Evolutionary conservation across 805 yeast genomes (phyloP), one percentile per base, ranked within the genome.

Genomic region (Saturnispora hagleri): DNA sequence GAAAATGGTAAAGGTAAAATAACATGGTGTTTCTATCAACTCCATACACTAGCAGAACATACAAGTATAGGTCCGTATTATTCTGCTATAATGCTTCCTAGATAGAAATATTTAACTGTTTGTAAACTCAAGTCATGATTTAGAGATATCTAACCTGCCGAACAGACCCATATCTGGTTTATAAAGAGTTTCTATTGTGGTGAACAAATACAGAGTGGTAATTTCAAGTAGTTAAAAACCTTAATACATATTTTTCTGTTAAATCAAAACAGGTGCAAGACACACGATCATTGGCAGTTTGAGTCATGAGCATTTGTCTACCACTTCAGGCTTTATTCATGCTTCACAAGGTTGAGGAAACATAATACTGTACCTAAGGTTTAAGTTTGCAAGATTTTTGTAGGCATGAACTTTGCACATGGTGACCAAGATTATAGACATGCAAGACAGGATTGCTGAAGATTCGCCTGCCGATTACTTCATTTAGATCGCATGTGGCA

Each of bases 341-440:
- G 15, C 24, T n/a, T 58, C 54, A 15, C 59, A 53, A 46, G 36
- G 15, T 43, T 56, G 40, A 50, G 59, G 28, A 49, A 53, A 3
- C 27, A 50, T 1, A 57, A 75, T 55, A 74, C 70, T 18, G 69
- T 74, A 36, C 60, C 76, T 43, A 70, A 73, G 54, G 75, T 75
- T 41, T 69, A 68, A 51, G 73, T 68, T 52, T 71, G 76, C 31
- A 79, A 80, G 34, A 62, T 76, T 38, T 76, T 80, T 60, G 70
- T 77, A 3, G 81, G 74, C 59, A 66, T 74, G 47, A 80, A 76
- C 62, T 65, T 73, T 41, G 65, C 70, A 24, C 57, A 60, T n/a
- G 76, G 72, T 36, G 51, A 51, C n/a, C 59, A 61, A 61, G 56
- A 57, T 20, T 28, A 40, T n/a, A 18, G 20, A 1, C 52, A 49